phyloP scores from a whole-genome alignment of 2,329 filamentous ascomycete genomes.

The Neofusicoccum cordaticola region DNA sequence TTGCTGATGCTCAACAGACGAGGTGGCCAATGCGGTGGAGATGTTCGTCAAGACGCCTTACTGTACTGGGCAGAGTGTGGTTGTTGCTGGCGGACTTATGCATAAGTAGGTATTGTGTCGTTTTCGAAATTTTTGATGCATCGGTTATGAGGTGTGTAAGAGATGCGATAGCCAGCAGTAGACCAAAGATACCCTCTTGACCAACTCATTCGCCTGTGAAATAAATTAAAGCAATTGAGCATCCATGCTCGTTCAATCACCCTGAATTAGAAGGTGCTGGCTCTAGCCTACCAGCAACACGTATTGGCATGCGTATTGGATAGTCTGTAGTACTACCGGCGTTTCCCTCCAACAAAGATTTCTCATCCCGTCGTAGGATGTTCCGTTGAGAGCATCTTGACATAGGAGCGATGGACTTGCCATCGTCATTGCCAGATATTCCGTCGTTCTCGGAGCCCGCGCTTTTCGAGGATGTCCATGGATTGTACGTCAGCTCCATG shows the following conservation, averaged over 20 bases:
- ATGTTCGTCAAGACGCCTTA: slow-evolving; percentile 29
- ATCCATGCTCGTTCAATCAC: neutral
- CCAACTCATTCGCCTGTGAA: neutral
- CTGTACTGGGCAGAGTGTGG: slow-evolving; percentile 26
- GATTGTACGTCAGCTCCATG: slow-evolving; percentile 2
- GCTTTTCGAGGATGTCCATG: neutral
- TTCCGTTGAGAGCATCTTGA: neutral
- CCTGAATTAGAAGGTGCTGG: neutral
- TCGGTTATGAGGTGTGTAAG: no score
- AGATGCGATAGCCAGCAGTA: neutral
- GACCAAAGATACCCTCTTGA: neutral
- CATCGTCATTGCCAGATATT: neutral
- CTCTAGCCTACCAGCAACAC: neutral
- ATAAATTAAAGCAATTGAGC: no score
- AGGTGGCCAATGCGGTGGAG: slow-evolving; percentile 25
- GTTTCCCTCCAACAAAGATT: no score
- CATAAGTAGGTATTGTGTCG: slow-evolving; percentile 21
- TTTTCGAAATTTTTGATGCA: neutral
- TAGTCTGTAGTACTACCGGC: no score
- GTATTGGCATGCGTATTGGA: neutral
- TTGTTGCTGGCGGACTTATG: slow-evolving; percentile 28
- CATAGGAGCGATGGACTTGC: no score
- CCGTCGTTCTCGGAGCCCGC: no score
- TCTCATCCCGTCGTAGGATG: no score
- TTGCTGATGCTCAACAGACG: neutral